These are phyloP conservation scores for Fagopyrum tataricum DNA, from an alignment of 148 eudicot species.

Conservation along the genomic window DNA sequence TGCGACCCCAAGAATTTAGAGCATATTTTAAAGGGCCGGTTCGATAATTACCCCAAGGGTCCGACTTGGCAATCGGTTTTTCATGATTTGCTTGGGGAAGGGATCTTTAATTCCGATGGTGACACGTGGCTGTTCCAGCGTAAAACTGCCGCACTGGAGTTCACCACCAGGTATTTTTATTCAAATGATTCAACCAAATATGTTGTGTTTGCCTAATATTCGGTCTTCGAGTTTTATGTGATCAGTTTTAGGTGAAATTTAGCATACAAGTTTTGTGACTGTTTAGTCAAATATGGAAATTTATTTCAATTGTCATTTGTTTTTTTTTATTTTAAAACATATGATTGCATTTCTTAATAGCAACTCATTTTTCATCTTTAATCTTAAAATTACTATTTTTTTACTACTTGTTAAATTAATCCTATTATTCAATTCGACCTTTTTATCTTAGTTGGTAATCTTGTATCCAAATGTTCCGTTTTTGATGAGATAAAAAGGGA, in stretches of 20 bases:
- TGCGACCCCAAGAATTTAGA: slow-evolving; percentile 84
- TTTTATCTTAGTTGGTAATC: no score
- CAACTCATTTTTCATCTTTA: no score
- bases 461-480: no score
- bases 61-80: slow-evolving; percentile 93
- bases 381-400: no score
- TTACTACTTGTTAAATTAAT: no score
- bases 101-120: slow-evolving; percentile 86
- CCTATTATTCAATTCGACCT: no score
- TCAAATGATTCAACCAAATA: background rate
- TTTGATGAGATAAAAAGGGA: no score
- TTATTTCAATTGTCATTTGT: background rate
- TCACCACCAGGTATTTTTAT: slow-evolving; percentile 40
- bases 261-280: background rate
- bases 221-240: background rate
- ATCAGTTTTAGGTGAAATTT: background rate
- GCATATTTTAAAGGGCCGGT: slow-evolving; percentile 64
- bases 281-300: background rate
- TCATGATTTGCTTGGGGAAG: slow-evolving; percentile 78
- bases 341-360: no score
- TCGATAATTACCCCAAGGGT: slow-evolving; percentile 94
- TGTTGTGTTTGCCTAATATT: background rate
- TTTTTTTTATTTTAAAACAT: no score
- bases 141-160: slow-evolving; percentile 92
- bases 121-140: slow-evolving; percentile 96